Evolutionary conservation across 1,139 yeast species (phyloP).

Genomic region (Diutina pseudorugosa): DNA sequence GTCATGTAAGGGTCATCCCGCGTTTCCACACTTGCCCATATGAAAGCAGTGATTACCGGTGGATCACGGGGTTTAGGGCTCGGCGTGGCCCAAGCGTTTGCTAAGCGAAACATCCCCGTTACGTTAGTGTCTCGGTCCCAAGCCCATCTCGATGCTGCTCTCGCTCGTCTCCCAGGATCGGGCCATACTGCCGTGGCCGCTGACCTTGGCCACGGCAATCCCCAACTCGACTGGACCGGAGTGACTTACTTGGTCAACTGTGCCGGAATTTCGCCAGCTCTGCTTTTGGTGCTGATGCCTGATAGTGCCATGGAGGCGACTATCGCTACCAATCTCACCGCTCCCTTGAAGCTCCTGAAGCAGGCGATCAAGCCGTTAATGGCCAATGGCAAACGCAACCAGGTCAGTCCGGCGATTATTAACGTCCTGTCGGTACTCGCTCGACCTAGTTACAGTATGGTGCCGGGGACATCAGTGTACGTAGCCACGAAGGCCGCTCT

Average conservation of each 20-base stretch:
- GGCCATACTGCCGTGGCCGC: slow-evolving; percentile 30
- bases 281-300: slow-evolving; percentile 37
- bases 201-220: slow-evolving; percentile 24
- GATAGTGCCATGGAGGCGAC: slow-evolving; percentile 32
- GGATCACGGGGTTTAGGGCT: slow-evolving; percentile 80
- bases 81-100: slow-evolving; percentile 46
- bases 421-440: slow-evolving; percentile 72
- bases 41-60: slow-evolving; percentile 62
- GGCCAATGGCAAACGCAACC: slow-evolving; percentile 11
- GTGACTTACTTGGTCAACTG: slow-evolving; percentile 54
- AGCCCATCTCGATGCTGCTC: slow-evolving; percentile 20
- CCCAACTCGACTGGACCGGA: slow-evolving; percentile 11
- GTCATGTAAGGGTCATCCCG: not conserved
- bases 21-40: not conserved
- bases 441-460: slow-evolving; percentile 18
- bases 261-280: slow-evolving; percentile 68
- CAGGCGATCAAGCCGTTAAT: slow-evolving; percentile 37
- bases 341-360: slow-evolving; percentile 51
- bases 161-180: slow-evolving; percentile 20
- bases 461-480: slow-evolving; percentile 62
- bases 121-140: slow-evolving; percentile 49
- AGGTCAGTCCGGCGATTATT: slow-evolving; percentile 24
- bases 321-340: slow-evolving; percentile 48
- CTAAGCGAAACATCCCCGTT: slow-evolving; percentile 49
- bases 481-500: slow-evolving; percentile 76